A percentile compares a stretch with the other conserved stretches of the same genome.
phyloP scores from a whole-genome alignment of 2,329 filamentous ascomycete species.

The Fusarium acutatum region DNA sequence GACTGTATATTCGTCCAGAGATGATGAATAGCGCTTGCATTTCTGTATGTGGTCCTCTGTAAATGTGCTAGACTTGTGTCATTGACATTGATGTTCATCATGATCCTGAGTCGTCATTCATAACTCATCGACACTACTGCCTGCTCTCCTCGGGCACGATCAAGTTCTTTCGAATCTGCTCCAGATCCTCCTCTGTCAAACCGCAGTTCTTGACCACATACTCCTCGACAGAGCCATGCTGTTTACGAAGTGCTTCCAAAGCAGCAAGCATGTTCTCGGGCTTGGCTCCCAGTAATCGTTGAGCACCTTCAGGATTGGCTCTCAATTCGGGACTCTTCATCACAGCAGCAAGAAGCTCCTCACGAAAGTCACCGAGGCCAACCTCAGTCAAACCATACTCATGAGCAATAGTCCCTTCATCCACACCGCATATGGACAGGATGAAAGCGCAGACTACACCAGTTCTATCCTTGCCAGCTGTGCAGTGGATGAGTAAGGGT shows the following conservation, averaged over 20 bases:
- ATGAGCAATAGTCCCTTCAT: constrained; percentile 65
- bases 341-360: constrained; percentile 59
- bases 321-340: constrained; percentile 59
- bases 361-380: constrained; percentile 64
- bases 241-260: constrained; percentile 62
- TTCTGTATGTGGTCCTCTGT: neutral
- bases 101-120: neutral
- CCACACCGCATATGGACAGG: constrained; percentile 69
- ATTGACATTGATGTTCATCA: neutral
- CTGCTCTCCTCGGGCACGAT: constrained; percentile 46
- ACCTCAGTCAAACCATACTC: constrained; percentile 75
- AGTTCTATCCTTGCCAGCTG: constrained; percentile 80
- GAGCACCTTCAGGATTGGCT: constrained; percentile 55
- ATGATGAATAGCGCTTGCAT: constrained; percentile 16
- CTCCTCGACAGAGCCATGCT: constrained; percentile 70
- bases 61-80: neutral
- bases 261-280: constrained; percentile 60
- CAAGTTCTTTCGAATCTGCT: constrained; percentile 60
- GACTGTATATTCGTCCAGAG: constrained; percentile 5
- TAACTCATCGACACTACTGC: neutral
- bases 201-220: constrained; percentile 70
- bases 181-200: constrained; percentile 63
- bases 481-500: constrained; percentile 75
- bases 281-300: constrained; percentile 56
- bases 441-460: constrained; percentile 75